A percentile compares a stretch with the other conserved stretches of the same genome.
These are phyloP conservation scores for Talaromyces rugulosus DNA, from an alignment of 2,329 filamentous ascomycete genomes.

Conservation along the genomic window DNA sequence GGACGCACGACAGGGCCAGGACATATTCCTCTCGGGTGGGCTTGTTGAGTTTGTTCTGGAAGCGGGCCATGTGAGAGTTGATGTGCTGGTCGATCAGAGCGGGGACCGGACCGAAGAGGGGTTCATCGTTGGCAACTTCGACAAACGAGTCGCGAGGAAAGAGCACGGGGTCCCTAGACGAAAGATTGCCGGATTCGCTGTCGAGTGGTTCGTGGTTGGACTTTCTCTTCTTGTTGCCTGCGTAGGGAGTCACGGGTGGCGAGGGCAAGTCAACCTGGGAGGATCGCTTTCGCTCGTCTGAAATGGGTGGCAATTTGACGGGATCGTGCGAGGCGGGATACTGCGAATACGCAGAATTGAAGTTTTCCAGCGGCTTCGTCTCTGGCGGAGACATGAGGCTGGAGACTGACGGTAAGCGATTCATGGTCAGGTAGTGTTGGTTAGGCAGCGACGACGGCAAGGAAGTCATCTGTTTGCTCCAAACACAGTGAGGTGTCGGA, in stretches of 20 bases:
- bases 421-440: constrained; percentile 29
- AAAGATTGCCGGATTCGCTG: constrained; percentile 22
- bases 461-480: constrained; percentile 7
- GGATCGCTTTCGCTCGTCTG: constrained; percentile 37
- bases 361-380: constrained; percentile 49
- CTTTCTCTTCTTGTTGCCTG: constrained; percentile 36
- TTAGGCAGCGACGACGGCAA: constrained; percentile 12
- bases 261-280: constrained; percentile 42
- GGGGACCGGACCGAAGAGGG: constrained; percentile 36
- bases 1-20: constrained; percentile 40
- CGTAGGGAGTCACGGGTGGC: constrained; percentile 43
- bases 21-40: constrained; percentile 43
- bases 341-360: constrained; percentile 28
- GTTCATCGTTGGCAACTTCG: constrained; percentile 34
- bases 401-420: constrained; percentile 39
- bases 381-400: constrained; percentile 46
- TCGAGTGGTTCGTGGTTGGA: constrained; percentile 30
- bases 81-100: constrained; percentile 40
- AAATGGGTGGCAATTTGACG: constrained; percentile 38
- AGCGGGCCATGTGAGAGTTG: constrained; percentile 38
- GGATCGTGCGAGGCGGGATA: constrained; percentile 25
- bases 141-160: constrained; percentile 35
- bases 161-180: constrained; percentile 37
- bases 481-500: not conserved
- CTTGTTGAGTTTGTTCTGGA: constrained; percentile 38